A percentile compares a stretch with the other conserved stretches of the same genome.
These are phyloP conservation scores for Hanseniaspora uvarum DNA, from an alignment of 1,139 yeast species.

Conservation along the genomic window DNA sequence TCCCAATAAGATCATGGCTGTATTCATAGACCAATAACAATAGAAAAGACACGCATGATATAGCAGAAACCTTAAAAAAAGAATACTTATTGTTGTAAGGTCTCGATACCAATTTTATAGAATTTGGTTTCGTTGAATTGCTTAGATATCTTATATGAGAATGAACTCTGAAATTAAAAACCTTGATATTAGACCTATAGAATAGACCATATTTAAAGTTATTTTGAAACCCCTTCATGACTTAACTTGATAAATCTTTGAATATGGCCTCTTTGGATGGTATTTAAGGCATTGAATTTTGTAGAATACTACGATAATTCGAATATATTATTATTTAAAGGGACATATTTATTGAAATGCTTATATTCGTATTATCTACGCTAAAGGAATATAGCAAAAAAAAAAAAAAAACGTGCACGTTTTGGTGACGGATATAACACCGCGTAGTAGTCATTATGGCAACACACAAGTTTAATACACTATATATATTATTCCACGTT, in stretches of 20 bases:
- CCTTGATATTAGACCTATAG: background rate
- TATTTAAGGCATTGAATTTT: no score
- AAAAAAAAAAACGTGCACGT: background rate
- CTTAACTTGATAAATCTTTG: background rate
- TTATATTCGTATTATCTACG: no score
- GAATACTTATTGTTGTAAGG: constrained; percentile 9
- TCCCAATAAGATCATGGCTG: background rate
- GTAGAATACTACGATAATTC: background rate
- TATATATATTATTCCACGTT: constrained; percentile 40
- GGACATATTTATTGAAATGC: no score
- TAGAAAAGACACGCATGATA: background rate
- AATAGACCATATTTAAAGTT: background rate
- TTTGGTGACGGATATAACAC: background rate
- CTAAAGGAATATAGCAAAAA: no score
- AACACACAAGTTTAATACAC: background rate
- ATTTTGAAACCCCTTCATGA: background rate
- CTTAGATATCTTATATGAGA: background rate
- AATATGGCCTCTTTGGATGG: background rate
- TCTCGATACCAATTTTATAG: background rate
- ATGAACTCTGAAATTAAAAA: background rate
- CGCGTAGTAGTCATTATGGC: background rate
- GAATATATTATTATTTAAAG: no score
- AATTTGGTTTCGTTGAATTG: background rate
- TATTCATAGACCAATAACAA: background rate
- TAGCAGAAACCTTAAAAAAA: constrained; percentile 1